Evolutionary conservation across 805 yeast genomes (phyloP).

Genomic region (Candida sphagnicola): DNA sequence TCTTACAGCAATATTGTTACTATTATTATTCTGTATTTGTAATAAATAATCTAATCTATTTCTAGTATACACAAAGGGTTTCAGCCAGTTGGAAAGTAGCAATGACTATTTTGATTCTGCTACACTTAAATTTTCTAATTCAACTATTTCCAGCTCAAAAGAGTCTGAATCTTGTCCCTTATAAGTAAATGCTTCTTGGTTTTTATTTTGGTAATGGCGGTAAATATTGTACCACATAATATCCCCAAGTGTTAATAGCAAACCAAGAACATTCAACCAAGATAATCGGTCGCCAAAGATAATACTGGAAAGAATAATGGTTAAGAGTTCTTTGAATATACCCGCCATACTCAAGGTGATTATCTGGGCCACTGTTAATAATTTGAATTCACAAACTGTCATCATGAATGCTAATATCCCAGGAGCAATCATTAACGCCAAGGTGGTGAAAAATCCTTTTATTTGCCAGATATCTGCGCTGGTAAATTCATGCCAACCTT

Average conservation of each 20-base stretch:
- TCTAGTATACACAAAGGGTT: background rate
- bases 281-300: conserved; percentile 74
- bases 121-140: background rate
- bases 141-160: conserved; percentile 2
- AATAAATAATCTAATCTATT: no score
- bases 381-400: conserved; percentile 84
- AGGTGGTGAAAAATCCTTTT: conserved; percentile 54
- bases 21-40: no score
- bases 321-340: conserved; percentile 84
- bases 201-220: conserved; percentile 33
- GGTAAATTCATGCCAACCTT: conserved; percentile 57
- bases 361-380: conserved; percentile 77
- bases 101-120: background rate
- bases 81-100: background rate
- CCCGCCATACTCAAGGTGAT: conserved; percentile 89
- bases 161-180: conserved; percentile 4
- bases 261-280: conserved; percentile 66
- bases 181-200: background rate
- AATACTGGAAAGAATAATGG: conserved; percentile 65
- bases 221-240: conserved; percentile 80
- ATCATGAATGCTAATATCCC: conserved; percentile 85
- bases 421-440: conserved; percentile 65
- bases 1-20: no score
- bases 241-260: conserved; percentile 69
- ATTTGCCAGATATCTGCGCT: conserved; percentile 59